phyloP scores from a whole-genome alignment of 768 basidiomycete species.

The Serendipita sp. region DNA sequence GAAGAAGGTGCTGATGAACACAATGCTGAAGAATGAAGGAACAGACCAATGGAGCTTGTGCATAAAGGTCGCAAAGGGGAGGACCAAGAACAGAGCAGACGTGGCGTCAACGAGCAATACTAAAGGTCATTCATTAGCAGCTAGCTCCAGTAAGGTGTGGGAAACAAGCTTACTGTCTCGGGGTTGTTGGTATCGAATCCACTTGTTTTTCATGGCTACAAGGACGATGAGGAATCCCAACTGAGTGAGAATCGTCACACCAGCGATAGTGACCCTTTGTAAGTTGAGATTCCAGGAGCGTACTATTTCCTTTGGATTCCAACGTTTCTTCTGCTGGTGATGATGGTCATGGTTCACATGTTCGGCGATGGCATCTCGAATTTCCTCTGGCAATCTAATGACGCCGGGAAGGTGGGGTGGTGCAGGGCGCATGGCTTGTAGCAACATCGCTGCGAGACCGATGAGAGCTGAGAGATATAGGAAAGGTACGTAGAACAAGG shows the following conservation, averaged over 20 bases:
- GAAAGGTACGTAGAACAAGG: slow-evolving; percentile 2
- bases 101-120: slow-evolving; percentile 3
- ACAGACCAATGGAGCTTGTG: background rate
- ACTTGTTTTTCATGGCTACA: background rate
- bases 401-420: background rate
- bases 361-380: background rate
- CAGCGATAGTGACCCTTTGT: background rate
- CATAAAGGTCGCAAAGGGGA: slow-evolving; percentile 1
- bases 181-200: background rate
- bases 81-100: background rate
- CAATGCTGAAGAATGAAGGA: background rate
- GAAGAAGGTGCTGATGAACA: slow-evolving; percentile 6
- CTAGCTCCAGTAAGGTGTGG: background rate
- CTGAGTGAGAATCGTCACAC: background rate
- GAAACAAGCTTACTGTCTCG: background rate
- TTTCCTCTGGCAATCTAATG: background rate
- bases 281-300: background rate
- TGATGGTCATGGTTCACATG: background rate
- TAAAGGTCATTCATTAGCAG: background rate
- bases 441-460: slow-evolving; percentile 1
- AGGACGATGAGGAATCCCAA: background rate
- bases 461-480: background rate
- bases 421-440: background rate
- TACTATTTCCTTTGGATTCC: background rate
- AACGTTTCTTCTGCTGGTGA: background rate